Percentiles rank a stretch among this genome's conserved stretches.
Evolutionary conservation across 257 asterid genomes (phyloP).

Genomic region (Thymus mandschuricus): DNA sequence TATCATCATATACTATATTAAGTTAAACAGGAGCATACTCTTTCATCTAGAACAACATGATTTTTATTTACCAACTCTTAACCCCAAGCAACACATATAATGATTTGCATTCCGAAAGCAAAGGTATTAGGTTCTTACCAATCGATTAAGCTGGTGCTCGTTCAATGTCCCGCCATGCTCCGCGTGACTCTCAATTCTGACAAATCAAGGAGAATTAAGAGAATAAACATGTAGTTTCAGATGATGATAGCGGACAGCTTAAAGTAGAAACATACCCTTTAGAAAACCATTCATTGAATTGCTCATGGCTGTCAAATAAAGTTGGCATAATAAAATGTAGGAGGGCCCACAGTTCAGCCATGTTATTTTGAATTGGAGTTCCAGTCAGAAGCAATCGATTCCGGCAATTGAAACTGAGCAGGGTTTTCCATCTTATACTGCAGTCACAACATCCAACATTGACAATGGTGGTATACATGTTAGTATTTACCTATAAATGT

Average conservation of each 20-base stretch:
- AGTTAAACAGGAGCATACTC: slow-evolving; percentile 5
- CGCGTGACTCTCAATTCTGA: slow-evolving; percentile 98
- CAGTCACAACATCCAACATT: slow-evolving; percentile 44
- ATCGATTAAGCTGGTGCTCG: slow-evolving; percentile 95
- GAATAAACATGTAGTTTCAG: slow-evolving; percentile 6
- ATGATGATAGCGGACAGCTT: neutral
- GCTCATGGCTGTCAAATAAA: slow-evolving; percentile 94
- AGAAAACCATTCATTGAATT: slow-evolving; percentile 98
- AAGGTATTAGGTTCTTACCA: slow-evolving; percentile 62
- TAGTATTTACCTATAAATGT: slow-evolving; percentile 1
- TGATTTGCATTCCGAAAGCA: slow-evolving; percentile 18
- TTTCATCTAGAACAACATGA: slow-evolving; percentile 5
- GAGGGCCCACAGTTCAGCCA: slow-evolving; percentile 99
- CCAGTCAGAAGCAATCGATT: slow-evolving; percentile 99
- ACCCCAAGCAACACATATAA: slow-evolving; percentile 4
- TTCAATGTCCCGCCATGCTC: slow-evolving; percentile 99
- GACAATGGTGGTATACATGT: slow-evolving; percentile 22
- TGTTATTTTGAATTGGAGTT: slow-evolving; percentile 96
- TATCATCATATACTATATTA: neutral
- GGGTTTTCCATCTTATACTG: slow-evolving; percentile 99
- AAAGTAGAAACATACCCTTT: slow-evolving; percentile 71
- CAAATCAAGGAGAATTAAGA: slow-evolving; percentile 38
- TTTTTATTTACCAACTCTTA: neutral
- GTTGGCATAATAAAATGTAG: slow-evolving; percentile 99
- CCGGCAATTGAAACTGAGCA: slow-evolving; percentile 96